Evolutionary conservation across 768 basidiomycete species (phyloP), one percentile per base, ranked within the genome.

Genomic region (Daedaleopsis sinensis): DNA sequence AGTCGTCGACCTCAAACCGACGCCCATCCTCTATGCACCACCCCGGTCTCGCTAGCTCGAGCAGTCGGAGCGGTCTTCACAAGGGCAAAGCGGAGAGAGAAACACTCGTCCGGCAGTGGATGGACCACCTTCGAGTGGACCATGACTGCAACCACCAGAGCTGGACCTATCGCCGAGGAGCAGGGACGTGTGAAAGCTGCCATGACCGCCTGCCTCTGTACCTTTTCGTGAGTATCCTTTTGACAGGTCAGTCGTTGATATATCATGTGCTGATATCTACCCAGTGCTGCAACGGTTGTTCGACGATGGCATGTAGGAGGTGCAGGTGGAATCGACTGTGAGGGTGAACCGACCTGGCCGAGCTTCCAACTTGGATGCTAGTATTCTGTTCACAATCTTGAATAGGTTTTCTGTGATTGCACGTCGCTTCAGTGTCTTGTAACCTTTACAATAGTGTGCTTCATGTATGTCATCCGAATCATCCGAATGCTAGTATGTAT

Each of bases 61-160:
- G 19, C 27, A 36, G 52, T 15, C 47, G 6, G 19, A 4, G 21
- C 19, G 12, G 11, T 43, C 15, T n/a, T 10, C 21, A 6, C 12
- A 15, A n/a, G 38, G 27, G 5, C 5, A 19, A 44, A 23, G 7
- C 35, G 19, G 39, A 19, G 11, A 43, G 55, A 18, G 24, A 57
- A 13, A 35, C 5, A 35, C 57, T 58, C 38, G 47, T 58, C 35
- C 57, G 36, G 18, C 13, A 39, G 47, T 49, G 48, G 57, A 50
- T 50, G 49, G 47, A 58, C 10, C 48, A 37, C 15, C 48, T 58
- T 24, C 57, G 46, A 15, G 57, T 58, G 11, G 37, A 58, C 24
- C 57, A 58, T 42, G 57, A 58, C 24, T 58, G 57, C 47, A 18
- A 36, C 16, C 57, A 58, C 15, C 16, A 3, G 15, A 24, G 13